Evolutionary conservation across 1,139 yeast genomes (phyloP).

Genomic region (Candida sp.): DNA sequence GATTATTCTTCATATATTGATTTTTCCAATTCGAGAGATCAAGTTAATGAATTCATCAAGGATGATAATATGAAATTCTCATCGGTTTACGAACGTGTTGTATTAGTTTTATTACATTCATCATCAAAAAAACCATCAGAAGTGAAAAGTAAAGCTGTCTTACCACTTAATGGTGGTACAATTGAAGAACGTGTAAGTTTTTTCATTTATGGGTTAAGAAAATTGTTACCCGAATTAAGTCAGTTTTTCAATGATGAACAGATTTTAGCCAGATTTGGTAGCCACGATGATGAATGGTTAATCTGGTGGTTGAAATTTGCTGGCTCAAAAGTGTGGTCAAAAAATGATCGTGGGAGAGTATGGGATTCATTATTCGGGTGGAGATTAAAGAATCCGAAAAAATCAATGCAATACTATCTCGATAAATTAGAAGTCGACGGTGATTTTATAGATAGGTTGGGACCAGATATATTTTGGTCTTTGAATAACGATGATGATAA

Average conservation of each 20-base stretch:
- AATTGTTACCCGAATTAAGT: conserved; percentile 71
- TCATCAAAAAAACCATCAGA: conserved; percentile 45
- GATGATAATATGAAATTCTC: conserved; percentile 48
- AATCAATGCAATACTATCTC: conserved; percentile 28
- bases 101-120: conserved; percentile 68
- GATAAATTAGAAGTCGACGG: conserved; percentile 24
- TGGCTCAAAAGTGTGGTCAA: conserved; percentile 86
- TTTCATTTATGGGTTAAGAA: conserved; percentile 65
- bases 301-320: conserved; percentile 94
- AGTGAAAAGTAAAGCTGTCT: conserved; percentile 25
- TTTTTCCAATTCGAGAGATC: conserved; percentile 11
- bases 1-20: conserved; percentile 49
- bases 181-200: conserved; percentile 68
- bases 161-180: conserved; percentile 63
- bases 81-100: conserved; percentile 73
- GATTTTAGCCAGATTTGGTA: conserved; percentile 56
- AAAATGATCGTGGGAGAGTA: conserved; percentile 77
- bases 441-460: conserved; percentile 28
- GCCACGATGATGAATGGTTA: conserved; percentile 83
- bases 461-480: conserved; percentile 46
- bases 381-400: conserved; percentile 47
- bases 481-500: conserved; percentile 14
- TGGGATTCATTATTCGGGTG: conserved; percentile 90
- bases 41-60: conserved; percentile 23
- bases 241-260: conserved; percentile 81